phyloP scores from a whole-genome alignment of 1,284 basidiomycete species.

The Puccinia triticina region DNA sequence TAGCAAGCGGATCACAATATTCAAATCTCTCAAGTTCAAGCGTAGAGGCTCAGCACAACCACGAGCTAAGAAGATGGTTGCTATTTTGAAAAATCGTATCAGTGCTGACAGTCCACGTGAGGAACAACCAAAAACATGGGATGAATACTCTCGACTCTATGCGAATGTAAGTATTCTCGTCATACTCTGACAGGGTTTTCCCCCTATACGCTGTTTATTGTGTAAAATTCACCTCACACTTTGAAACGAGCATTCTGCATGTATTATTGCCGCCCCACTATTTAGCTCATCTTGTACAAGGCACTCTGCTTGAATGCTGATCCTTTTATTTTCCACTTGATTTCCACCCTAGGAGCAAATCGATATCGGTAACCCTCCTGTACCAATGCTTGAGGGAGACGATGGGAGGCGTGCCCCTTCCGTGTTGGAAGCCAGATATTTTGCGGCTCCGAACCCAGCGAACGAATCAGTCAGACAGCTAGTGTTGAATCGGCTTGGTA shows the following conservation, averaged over 20 bases:
- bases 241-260: not conserved
- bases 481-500: conserved; percentile 34
- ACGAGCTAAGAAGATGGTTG: conserved; percentile 31
- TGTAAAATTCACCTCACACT: not conserved
- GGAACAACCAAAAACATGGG: conserved; percentile 55
- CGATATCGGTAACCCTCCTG: conserved; percentile 26
- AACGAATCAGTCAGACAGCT: conserved; percentile 42
- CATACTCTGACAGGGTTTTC: not conserved
- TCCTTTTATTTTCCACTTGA: not conserved
- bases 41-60: conserved; percentile 5
- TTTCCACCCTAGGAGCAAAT: conserved; percentile 25
- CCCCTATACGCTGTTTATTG: not conserved
- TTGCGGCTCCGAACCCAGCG: conserved; percentile 28
- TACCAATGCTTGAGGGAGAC: conserved; percentile 13
- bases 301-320: not conserved
- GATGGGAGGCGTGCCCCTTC: conserved; percentile 38
- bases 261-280: not conserved
- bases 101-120: conserved; percentile 54
- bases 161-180: conserved; percentile 51
- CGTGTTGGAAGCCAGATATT: conserved; percentile 14
- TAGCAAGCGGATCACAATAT: conserved; percentile 10
- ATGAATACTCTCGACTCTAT: conserved; percentile 54
- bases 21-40: conserved; percentile 37
- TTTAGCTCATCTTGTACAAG: not conserved
- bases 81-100: conserved; percentile 42